Evolutionary conservation across 768 basidiomycete genomes (phyloP), one percentile per base, ranked within the genome.

Genomic region (Tricholoma bakamatsutake): DNA sequence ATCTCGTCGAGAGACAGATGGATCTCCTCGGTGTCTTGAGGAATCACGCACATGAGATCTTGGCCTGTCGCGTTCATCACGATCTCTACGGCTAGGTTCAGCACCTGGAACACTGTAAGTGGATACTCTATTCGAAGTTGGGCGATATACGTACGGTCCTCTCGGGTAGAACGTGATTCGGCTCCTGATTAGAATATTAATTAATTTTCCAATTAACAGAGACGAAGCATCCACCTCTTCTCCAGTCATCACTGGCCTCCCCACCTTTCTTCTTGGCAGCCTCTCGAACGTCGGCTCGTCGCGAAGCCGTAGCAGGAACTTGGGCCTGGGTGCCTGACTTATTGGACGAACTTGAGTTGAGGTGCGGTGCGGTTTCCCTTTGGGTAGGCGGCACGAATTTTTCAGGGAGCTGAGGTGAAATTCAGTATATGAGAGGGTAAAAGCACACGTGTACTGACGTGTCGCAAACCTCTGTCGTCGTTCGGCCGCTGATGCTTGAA

Each of bases 371-470:
- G 39, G 71, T 59, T 57, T 90, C 89, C 64, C 87, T 77, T 59
- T 90, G 47, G 87, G 76, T 67, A 89, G 88, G 43, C 90, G 86
- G 72, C 92, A 48, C 90, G 62, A 85, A 93, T 70, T 89, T 91
- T 69, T 93, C 90, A 15, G 90, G 91, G 17, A 93, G 77, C 90
- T 93, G 58, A 11, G 47, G 43, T 39, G n/a, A 31, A n/a, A 48
- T 9, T 48, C 5, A 48, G 55, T 21, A 34, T 11, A 42, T 62
- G 18, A 63, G 56, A 49, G 48, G 34, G n/a, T 47, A 52, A 21
- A 31, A 48, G 46, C 51, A 57, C 28, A 37, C 24, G 7, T 37
- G 53, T 15, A 69, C 87, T 64, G 62, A 87, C 90, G 73, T 84
- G 87, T 57, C 90, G 83, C 48, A 92, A 75, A 53, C 80, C 78